Evolutionary conservation across 768 basidiomycete species (phyloP), one percentile per base, ranked within the genome.

Genomic region (Leccinum sublutescens): DNA sequence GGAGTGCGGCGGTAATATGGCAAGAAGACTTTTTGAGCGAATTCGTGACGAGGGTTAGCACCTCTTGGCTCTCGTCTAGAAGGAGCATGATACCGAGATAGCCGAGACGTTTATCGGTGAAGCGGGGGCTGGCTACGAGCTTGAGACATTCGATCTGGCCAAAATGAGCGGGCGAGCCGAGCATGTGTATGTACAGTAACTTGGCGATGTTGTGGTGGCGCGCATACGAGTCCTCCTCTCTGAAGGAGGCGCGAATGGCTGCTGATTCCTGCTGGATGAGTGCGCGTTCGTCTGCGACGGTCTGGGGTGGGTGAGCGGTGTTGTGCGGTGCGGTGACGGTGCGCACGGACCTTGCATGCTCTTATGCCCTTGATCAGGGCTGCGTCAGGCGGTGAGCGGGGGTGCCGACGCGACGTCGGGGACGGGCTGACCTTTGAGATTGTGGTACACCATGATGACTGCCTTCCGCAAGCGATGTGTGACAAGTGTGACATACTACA

Each of bases 351-450:
- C 88, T 99, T 99, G 86, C 93, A 97, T 61, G 94, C 85, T 62
- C 97, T 84, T 76, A 98, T 96, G 58, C 93, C 95, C 84, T 98
- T 98, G 80, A 98, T 98, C 66, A 98, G 82, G 67, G 95, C 95
- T 95, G 23, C 56, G 17, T 54, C 34, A 21, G 36, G 47, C 34
- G n/a, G 55, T 66, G 52, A 84, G 56, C 33, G 25, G 25, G 50
- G 60, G 55, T 23, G 50, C 38, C 45, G 47, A 52, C 45, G 19
- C 48, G 49, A 57, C 52, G 25, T 49, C 40, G 25, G 27, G 31
- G 49, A 40, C 57, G 55, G 27, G 56, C 77, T 62, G 66, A 87
- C 91, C 88, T 79, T 94, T 94, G 69, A 94, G 83, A 79, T 93
- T 94, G 68, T 91, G 85, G 71, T 91, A 89, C 62, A 88, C 86